Evolutionary conservation across 2,329 filamentous ascomycete genomes (phyloP), one percentile per base, ranked within the genome.

Genomic region (Xylaria sp.): DNA sequence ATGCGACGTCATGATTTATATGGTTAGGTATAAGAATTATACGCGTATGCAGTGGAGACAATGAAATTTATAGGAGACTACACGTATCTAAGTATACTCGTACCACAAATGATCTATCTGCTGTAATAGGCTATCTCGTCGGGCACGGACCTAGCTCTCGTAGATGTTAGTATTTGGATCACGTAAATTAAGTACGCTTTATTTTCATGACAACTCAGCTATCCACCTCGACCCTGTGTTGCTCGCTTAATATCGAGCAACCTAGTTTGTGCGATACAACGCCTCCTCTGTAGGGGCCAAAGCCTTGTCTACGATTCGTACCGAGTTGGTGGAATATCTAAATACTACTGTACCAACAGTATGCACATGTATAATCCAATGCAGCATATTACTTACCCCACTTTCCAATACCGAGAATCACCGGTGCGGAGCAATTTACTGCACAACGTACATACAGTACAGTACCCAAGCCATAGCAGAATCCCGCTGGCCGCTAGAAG

Each of bases 321-420:
- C 61, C 61, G n/a, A 57, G 61, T 38, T 63, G 61, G 38, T 63
- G 61, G 61, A 38, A 63, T 63, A 13, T 13, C 33, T 48, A 44
- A 33, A 42, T 53, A 54, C 38, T 33, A 33, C 33, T 4, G 49
- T 28, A 15, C 11, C 31, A 51, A 40, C 7, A 9, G 15, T 36
- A 40, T 17, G 20, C 20, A 46, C n/a, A n/a, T 5, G 13, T 40
- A n/a, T 33, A 33, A 33, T 28, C 49, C 38, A 31, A 54, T 63
- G 51, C 33, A 28, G 23, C 20, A 57, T 20, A 13, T 6, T 20
- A 40, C 38, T 4, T 40, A 2, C 20, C 36, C 54, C 54, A 57
- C 54, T 57, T 26, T 26, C 54, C 36, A 28, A 40, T 42, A 15
- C 23, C 40, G 33, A 36, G 3, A 4, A 57, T 17, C 54, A 15